Evolutionary conservation across 176 grass and related monocot genomes (phyloP), one percentile per base, ranked within the genome.

Genomic region (Hyparrhenia diplandra): DNA sequence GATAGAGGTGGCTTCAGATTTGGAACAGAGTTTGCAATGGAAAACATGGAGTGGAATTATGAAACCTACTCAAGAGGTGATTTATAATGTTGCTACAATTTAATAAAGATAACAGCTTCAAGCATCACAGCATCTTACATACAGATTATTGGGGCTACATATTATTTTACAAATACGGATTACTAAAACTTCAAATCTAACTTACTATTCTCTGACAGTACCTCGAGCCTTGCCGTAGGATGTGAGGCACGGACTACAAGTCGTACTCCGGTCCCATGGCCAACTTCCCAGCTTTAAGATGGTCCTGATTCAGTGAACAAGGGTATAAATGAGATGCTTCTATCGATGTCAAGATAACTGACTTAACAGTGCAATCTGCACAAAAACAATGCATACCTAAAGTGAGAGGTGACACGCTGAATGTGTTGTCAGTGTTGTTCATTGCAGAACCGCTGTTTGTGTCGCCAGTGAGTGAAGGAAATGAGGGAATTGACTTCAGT

Each of bases 401-500:
- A 62, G 52, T 80, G 70, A 90, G 65, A 64, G 83, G 67, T 0
- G 83, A 76, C 31, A 80, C 65, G 62, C 49, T 79, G 65, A 91
- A 88, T 57, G 89, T 43, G 67, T 41, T 86, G 27, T 92, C 85
- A 10, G 85, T 60, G 63, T 54, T 78, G 69, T 71, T 89, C 67
- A 57, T 46, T 61, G 81, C 58, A 80, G 82, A 76, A 34, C 72
- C 69, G 21, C 41, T 82, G 76, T 46, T 86, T 29, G 74, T 23
- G 14, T 98, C 90, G 40, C 82, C 83, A 1, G 5, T 32, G 16
- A 98, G 90, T 61, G 95, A 98, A 0, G 92, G 92, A 64, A 99
- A 95, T 7, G 92, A 95, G 39, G 96, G 96, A 32, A 99, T 99
- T 10, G 96, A 99, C 89, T 89, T 95, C 63, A 99, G 71, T 74